These are phyloP conservation scores for Cymbopogon flexuosus DNA, from an alignment of 202 grass and related monocot genomes.

Conservation along the genomic window DNA sequence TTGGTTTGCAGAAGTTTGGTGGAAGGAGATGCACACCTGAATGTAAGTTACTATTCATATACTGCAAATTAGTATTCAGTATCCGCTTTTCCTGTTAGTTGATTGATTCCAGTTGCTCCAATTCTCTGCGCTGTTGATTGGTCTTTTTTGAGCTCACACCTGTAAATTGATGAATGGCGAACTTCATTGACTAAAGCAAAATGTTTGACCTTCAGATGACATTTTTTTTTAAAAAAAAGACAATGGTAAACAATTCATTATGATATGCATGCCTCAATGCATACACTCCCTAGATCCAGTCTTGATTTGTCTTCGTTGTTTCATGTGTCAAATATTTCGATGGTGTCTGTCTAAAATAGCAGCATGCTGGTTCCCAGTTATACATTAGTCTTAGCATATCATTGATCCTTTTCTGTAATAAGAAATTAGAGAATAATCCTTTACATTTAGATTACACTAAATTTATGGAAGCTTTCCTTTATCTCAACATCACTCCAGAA, in stretches of 20 bases:
- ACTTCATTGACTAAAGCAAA: neutral
- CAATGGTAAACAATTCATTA: neutral
- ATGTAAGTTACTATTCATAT: conserved; percentile 42
- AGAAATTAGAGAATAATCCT: neutral
- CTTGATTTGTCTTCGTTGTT: neutral
- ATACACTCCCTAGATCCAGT: neutral
- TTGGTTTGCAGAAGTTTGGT: conserved; percentile 80
- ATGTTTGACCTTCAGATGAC: conserved; percentile 2
- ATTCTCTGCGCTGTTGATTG: conserved; percentile 5
- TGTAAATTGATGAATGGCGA: neutral
- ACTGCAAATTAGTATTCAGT: neutral
- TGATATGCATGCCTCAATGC: neutral
- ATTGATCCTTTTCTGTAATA: neutral
- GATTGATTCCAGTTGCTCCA: neutral
- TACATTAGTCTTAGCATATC: neutral
- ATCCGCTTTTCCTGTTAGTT: neutral
- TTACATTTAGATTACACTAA: neutral
- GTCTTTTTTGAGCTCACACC: neutral
- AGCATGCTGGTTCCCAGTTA: neutral
- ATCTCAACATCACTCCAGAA: neutral
- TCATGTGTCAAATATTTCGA: neutral
- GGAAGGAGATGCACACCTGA: conserved; percentile 85
- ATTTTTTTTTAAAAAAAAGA: neutral
- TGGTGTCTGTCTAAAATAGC: neutral
- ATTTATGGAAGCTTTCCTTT: conserved; percentile 15